phyloP scores from a whole-genome alignment of 2,329 filamentous ascomycete genomes.

The Aureobasidium lini region DNA sequence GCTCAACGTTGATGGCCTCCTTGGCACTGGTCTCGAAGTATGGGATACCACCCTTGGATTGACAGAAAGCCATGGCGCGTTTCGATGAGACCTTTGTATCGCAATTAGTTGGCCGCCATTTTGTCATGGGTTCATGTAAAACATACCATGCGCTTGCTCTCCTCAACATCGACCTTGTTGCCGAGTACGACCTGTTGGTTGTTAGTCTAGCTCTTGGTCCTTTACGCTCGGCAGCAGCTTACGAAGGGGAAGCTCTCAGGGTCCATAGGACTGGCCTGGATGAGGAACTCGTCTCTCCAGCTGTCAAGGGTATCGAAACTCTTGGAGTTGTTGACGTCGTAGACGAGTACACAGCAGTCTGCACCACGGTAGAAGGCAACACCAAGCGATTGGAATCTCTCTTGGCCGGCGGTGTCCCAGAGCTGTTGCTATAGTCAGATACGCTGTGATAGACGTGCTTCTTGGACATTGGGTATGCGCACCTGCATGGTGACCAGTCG shows the following conservation, averaged over 20 bases:
- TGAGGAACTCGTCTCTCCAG: constrained; percentile 97
- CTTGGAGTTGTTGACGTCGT: constrained; percentile 98
- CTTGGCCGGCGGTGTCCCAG: constrained; percentile 96
- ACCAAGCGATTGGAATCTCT: constrained; percentile 93
- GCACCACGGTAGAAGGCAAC: constrained; percentile 97
- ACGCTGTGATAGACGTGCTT: neutral
- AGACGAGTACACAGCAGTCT: constrained; percentile 95
- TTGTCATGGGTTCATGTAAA: neutral
- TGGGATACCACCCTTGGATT: constrained; percentile 92
- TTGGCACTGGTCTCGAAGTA: constrained; percentile 99
- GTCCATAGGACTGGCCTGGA: constrained; percentile 92
- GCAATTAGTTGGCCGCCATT: constrained; percentile 19
- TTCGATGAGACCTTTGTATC: constrained; percentile 75
- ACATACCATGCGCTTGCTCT: constrained; percentile 84
- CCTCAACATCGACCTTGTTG: constrained; percentile 98
- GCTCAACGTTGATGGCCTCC: constrained; percentile 96
- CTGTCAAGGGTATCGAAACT: constrained; percentile 97
- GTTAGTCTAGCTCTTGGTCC: neutral
- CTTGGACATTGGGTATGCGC: constrained; percentile 19
- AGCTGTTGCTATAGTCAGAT: constrained; percentile 49
- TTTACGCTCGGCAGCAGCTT: constrained; percentile 33
- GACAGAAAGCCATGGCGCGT: constrained; percentile 93
- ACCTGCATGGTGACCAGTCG: constrained; percentile 98
- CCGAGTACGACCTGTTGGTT: constrained; percentile 72
- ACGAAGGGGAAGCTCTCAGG: constrained; percentile 98